phyloP scores from a whole-genome alignment of 2,329 filamentous ascomycete species.

The Aspergillus glaucus region DNA sequence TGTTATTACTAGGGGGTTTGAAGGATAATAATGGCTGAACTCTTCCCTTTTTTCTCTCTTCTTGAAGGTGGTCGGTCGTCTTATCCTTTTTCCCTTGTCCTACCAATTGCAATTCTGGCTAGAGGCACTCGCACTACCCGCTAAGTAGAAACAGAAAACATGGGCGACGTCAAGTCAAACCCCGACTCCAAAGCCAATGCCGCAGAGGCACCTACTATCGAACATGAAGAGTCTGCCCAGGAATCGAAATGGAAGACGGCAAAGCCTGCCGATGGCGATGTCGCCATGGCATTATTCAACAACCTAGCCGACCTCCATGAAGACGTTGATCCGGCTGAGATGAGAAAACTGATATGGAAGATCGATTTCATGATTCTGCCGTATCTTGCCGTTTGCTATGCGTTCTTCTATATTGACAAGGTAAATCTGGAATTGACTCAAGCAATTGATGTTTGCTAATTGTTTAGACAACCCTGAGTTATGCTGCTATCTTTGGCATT shows the following conservation, averaged over 20 bases:
- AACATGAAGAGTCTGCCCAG: slow-evolving; percentile 23
- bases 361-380: slow-evolving; percentile 57
- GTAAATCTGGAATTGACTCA: slow-evolving; percentile 9
- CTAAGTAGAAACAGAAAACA: slow-evolving; percentile 36
- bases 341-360: slow-evolving; percentile 46
- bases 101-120: background rate
- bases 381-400: slow-evolving; percentile 49
- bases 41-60: background rate
- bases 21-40: background rate
- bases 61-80: slow-evolving; percentile 23
- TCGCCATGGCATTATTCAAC: slow-evolving; percentile 46
- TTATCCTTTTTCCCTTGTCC: slow-evolving; percentile 41
- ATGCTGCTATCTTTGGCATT: slow-evolving; percentile 61
- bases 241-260: slow-evolving; percentile 21
- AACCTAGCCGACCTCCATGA: slow-evolving; percentile 44
- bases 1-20: background rate
- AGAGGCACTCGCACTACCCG: background rate
- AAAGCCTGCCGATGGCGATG: slow-evolving; percentile 39
- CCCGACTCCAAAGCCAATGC: slow-evolving; percentile 17
- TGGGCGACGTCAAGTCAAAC: slow-evolving; percentile 35
- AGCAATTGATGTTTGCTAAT: background rate
- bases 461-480: slow-evolving; percentile 50
- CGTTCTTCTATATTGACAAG: slow-evolving; percentile 48
- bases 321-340: slow-evolving; percentile 41
- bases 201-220: slow-evolving; percentile 16